phyloP scores from a whole-genome alignment of 2,329 filamentous ascomycete species.

The Pochonia chlamydosporia region DNA sequence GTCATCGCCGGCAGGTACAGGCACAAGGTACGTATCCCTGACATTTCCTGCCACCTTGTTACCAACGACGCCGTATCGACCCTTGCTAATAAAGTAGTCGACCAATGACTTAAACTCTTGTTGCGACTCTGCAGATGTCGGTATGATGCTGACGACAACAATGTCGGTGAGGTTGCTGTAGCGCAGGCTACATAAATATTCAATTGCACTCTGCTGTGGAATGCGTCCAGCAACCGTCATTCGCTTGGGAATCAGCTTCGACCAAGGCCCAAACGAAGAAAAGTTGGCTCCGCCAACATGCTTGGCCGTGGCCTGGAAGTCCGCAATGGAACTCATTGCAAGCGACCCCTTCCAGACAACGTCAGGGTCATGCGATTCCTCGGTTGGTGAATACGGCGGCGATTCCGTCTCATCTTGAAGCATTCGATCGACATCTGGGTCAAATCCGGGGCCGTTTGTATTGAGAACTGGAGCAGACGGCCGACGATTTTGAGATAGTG shows the following conservation, averaged over 20 bases:
- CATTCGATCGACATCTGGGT: slow-evolving; percentile 85
- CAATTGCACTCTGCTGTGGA: slow-evolving; percentile 73
- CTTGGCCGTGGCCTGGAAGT: slow-evolving; percentile 71
- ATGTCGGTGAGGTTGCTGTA: slow-evolving; percentile 81
- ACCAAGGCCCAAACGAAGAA: slow-evolving; percentile 59
- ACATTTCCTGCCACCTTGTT: slow-evolving; percentile 71
- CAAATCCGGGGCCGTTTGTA: slow-evolving; percentile 58
- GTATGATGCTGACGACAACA: slow-evolving; percentile 67
- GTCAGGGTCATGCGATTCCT: slow-evolving; percentile 60
- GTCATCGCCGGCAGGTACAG: slow-evolving; percentile 65
- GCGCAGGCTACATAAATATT: slow-evolving; percentile 83
- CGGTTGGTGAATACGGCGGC: slow-evolving; percentile 76
- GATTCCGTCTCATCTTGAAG: slow-evolving; percentile 77
- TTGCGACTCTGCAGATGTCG: slow-evolving; percentile 54
- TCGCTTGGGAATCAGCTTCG: slow-evolving; percentile 63
- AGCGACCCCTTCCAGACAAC: slow-evolving; percentile 74
- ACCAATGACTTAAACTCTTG: slow-evolving; percentile 70
- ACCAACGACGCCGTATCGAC: slow-evolving; percentile 81
- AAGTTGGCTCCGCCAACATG: slow-evolving; percentile 83
- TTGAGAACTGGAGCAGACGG: slow-evolving; percentile 41
- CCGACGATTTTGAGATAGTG: slow-evolving; percentile 39
- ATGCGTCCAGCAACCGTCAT: slow-evolving; percentile 76
- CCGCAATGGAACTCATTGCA: slow-evolving; percentile 70
- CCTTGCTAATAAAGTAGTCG: slow-evolving; percentile 77
- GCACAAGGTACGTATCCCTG: slow-evolving; percentile 86